Evolutionary conservation across 106 monocot species (phyloP), one percentile per base, ranked within the genome.

Genomic region (Acanthochlamys bracteata): DNA sequence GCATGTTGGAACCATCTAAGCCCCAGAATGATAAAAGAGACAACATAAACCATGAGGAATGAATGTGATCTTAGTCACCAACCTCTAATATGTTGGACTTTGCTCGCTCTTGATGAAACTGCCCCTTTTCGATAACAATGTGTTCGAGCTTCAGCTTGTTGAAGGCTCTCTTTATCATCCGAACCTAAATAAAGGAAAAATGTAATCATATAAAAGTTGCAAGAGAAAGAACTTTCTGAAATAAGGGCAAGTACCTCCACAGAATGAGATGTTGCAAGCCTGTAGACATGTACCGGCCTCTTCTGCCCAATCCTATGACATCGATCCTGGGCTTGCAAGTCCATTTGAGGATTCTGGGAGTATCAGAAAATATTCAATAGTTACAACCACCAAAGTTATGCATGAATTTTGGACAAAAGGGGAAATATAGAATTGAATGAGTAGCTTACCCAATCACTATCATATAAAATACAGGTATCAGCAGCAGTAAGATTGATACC

Each of bases 281-380:
- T 71, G 45, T 98, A 98, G 39, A 98, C 85, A 70, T 98, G 98
- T 4, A 98, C 98, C 42, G 91, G 92, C 3, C 65, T 60, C 20
- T 83, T 92, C 71, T 98, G 98, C 20, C 98, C 98, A 64, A 98
- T 98, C 61, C 98, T 85, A 67, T 98, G 98, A 71, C 98, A 98
- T 57, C 98, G 61, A 83, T 98, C 98, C 98, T 92, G 92, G 46
- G 98, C 98, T 75, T 98, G 98, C 66, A 92, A 65, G 83, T 98
- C 98, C 91, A 92, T 88, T 72, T 92, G 92, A 64, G 98, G 98
- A 63, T 98, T 98, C 95, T 96, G 82, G 47, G 70, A 41, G 25
- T 19, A 76, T 42, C 16, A 6, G 27, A 80, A 53, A 26, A 14
- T 20, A 33, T n/a, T n/a, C n/a, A n/a, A n/a, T n/a, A 25, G 11